phyloP scores from a whole-genome alignment of 2,329 filamentous ascomycete species.

The Ascosphaera aggregata region DNA sequence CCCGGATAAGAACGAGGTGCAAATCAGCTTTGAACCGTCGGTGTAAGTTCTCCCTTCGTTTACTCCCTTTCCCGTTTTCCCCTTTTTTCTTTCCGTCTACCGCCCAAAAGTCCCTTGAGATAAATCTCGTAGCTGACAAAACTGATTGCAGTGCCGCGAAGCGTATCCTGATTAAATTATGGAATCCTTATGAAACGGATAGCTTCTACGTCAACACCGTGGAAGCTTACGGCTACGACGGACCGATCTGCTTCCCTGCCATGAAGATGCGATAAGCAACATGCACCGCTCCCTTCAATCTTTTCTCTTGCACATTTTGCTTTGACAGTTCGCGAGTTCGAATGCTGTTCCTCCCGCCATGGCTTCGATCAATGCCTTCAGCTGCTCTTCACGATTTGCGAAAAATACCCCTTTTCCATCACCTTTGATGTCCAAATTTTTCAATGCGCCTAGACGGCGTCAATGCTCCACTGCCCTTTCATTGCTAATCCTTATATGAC shows the following conservation, averaged over 20 bases:
- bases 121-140: too few species aligned
- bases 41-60: slow-evolving; percentile 17
- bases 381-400: too few species aligned
- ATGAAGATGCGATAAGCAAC: slow-evolving; percentile 30
- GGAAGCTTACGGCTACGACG: slow-evolving; percentile 61
- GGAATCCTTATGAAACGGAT: slow-evolving; percentile 48
- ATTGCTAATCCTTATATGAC: too few species aligned
- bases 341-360: neutral
- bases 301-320: neutral
- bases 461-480: too few species aligned
- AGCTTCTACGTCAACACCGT: slow-evolving; percentile 87
- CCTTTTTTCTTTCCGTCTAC: neutral
- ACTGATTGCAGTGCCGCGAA: slow-evolving; percentile 54
- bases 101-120: slow-evolving; percentile 2
- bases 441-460: too few species aligned
- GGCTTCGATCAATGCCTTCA: too few species aligned
- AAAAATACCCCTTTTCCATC: too few species aligned
- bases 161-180: slow-evolving; percentile 75
- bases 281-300: neutral
- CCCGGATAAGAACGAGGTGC: slow-evolving; percentile 61
- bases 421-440: too few species aligned
- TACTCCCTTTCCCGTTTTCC: slow-evolving; percentile 5
- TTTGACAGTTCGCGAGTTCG: neutral
- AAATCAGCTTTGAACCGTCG: slow-evolving; percentile 40
- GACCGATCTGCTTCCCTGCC: slow-evolving; percentile 61